These are phyloP conservation scores for Suillus placidus DNA, from an alignment of 768 basidiomycete species.

Conservation along the genomic window DNA sequence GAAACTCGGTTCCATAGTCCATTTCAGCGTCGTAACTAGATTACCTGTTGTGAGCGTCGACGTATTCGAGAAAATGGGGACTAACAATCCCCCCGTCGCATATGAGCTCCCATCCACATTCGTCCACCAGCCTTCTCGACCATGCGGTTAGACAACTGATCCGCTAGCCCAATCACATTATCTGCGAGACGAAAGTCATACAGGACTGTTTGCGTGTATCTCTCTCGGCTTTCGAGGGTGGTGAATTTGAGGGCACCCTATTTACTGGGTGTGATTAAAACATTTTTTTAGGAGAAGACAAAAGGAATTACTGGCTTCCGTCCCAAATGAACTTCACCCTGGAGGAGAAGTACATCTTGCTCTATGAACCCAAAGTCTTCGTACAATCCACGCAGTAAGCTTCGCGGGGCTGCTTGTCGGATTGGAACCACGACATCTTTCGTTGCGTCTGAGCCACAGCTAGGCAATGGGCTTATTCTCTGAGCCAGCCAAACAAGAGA, in stretches of 20 bases:
- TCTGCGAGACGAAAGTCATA: slow-evolving; percentile 32
- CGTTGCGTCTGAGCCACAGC: slow-evolving; percentile 40
- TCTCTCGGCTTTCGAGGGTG: slow-evolving; percentile 28
- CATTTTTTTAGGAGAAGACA: neutral
- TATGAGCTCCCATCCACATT: slow-evolving; percentile 47
- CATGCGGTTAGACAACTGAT: slow-evolving; percentile 37
- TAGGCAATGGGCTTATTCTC: slow-evolving; percentile 19
- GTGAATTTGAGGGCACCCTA: slow-evolving; percentile 40
- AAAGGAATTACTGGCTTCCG: slow-evolving; percentile 41
- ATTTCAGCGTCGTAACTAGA: slow-evolving; percentile 32
- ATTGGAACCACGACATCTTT: slow-evolving; percentile 42
- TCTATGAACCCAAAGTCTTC: slow-evolving; percentile 41
- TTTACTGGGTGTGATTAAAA: neutral
- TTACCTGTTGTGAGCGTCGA: neutral
- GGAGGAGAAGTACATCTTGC: slow-evolving; percentile 41
- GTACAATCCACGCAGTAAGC: slow-evolving; percentile 38
- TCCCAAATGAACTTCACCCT: slow-evolving; percentile 39
- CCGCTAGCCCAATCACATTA: slow-evolving; percentile 32
- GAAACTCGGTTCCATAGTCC: slow-evolving; percentile 38
- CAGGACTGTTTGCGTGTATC: slow-evolving; percentile 35
- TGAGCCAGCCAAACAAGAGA: neutral
- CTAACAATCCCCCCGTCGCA: slow-evolving; percentile 49
- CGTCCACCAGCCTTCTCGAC: slow-evolving; percentile 29
- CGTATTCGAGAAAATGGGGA: neutral
- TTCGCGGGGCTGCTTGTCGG: slow-evolving; percentile 35